Percentiles rank a stretch among this genome's conserved stretches.
Conservation (phyloP, 495 filamentous ascomycete species). For the Margaritispora aquatica region DNA sequence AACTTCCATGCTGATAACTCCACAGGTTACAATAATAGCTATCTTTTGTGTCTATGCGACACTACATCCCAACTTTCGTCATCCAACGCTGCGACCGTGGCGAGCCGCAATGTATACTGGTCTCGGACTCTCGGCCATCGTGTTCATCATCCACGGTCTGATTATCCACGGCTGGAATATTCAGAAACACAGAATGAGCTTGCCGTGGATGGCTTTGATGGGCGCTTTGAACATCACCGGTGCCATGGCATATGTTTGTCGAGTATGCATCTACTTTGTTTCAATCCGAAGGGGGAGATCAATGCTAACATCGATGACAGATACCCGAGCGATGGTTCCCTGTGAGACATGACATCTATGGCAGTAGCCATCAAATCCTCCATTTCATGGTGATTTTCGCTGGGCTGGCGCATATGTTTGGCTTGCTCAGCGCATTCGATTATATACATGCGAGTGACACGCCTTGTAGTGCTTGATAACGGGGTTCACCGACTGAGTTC, state of each 20-base stretch:
- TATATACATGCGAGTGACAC: slow-evolving; percentile 14
- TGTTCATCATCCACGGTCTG: slow-evolving; percentile 44
- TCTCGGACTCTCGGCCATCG: slow-evolving; percentile 73
- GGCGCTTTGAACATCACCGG: slow-evolving; percentile 62
- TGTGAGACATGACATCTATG: slow-evolving; percentile 62
- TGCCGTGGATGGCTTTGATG: slow-evolving; percentile 73
- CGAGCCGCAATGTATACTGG: slow-evolving; percentile 82
- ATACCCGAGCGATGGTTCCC: slow-evolving; percentile 55
- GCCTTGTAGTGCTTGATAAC: too few relatives aligned
- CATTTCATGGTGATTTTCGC: slow-evolving; percentile 64
- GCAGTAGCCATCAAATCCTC: slow-evolving; percentile 71
- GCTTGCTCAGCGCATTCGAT: slow-evolving; percentile 12
- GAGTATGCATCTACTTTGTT: not conserved
- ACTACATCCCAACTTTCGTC: not conserved
- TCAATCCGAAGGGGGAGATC: not conserved
- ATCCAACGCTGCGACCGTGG: slow-evolving; percentile 35
- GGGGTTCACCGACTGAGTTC: too few relatives aligned
- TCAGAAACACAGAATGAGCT: slow-evolving; percentile 67
- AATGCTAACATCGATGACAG: not conserved
- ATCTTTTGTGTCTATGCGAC: not conserved
- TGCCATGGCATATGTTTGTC: slow-evolving; percentile 55
- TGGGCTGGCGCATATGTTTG: slow-evolving; percentile 15
- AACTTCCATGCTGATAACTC: too few relatives aligned
- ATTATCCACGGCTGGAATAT: slow-evolving; percentile 55
- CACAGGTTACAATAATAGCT: slow-evolving; percentile 12